Percentiles rank a stretch among this genome's conserved stretches.
Evolutionary conservation across 345 rosid genomes (phyloP).

Genomic region (Sisymbrium altissimum): DNA sequence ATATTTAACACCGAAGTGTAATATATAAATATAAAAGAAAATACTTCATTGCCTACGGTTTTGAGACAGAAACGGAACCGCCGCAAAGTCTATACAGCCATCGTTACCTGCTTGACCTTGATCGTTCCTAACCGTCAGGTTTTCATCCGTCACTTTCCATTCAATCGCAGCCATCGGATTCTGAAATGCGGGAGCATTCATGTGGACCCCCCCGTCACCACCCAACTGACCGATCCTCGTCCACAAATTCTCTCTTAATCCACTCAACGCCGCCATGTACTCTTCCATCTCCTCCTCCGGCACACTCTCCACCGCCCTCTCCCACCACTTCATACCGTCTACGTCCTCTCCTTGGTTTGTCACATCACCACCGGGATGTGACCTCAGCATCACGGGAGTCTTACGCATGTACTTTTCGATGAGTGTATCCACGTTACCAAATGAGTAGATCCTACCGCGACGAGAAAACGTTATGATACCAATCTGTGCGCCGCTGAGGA

Average conservation of each 20-base stretch:
- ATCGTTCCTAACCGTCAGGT: constrained; percentile 3
- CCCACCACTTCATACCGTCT: constrained; percentile 31
- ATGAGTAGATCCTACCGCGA: constrained; percentile 19
- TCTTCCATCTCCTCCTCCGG: constrained; percentile 32
- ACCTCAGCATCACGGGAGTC: constrained; percentile 15
- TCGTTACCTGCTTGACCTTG: constrained; percentile 1
- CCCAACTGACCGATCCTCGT: constrained; percentile 12
- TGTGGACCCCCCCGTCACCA: constrained; percentile 9
- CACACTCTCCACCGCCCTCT: constrained; percentile 32
- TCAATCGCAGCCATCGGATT: constrained; percentile 16
- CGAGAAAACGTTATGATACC: constrained; percentile 33
- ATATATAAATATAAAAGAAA: neutral
- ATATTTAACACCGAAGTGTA: neutral
- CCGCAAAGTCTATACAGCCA: neutral
- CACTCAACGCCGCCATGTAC: constrained; percentile 14
- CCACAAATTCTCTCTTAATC: constrained; percentile 10
- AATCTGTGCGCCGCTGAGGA: constrained; percentile 32
- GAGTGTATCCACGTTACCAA: constrained; percentile 32
- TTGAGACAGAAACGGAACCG: neutral
- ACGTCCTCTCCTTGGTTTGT: neutral
- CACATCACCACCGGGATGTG: neutral
- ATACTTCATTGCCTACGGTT: neutral
- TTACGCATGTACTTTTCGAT: constrained; percentile 16
- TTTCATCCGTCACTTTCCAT: neutral
- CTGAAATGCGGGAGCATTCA: neutral